Evolutionary conservation across 2,329 filamentous ascomycete genomes (phyloP).

Genomic region (Microdochium paspali): DNA sequence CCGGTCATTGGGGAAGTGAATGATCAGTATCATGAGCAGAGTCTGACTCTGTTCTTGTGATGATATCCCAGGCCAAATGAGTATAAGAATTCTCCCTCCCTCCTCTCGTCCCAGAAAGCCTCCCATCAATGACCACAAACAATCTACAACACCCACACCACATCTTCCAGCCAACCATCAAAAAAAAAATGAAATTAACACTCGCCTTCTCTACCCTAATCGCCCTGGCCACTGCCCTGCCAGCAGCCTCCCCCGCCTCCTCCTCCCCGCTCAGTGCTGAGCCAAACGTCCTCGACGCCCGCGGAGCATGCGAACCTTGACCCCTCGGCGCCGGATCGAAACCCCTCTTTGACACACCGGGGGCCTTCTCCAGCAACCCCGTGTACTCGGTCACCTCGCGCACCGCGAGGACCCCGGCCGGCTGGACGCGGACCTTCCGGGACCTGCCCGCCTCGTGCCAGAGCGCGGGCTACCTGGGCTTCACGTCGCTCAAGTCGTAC

Average conservation of each 20-base stretch:
- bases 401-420: not conserved
- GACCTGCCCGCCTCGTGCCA: not conserved
- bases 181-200: not conserved
- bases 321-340: not conserved
- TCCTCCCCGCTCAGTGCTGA: too few species aligned
- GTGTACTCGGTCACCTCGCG: not conserved
- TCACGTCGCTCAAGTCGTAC: slow-evolving; percentile 11
- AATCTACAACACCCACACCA: too few species aligned
- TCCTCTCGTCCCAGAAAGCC: too few species aligned
- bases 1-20: too few species aligned
- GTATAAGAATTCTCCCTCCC: too few species aligned
- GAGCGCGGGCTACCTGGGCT: slow-evolving; percentile 12
- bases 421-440: not conserved
- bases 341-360: not conserved
- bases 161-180: too few species aligned
- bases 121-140: too few species aligned
- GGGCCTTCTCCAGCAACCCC: not conserved
- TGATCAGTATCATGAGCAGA: too few species aligned
- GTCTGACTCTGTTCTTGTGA: too few species aligned
- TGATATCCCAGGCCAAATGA: too few species aligned
- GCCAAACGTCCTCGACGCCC: not conserved
- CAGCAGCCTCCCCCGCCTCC: too few species aligned
- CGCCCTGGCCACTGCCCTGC: not conserved
- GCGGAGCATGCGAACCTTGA: too few species aligned
- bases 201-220: not conserved